Evolutionary conservation across 78 protist species (phyloP), one percentile per base, ranked within the genome.

Genomic region (Dictyostelium purpureum): DNA sequence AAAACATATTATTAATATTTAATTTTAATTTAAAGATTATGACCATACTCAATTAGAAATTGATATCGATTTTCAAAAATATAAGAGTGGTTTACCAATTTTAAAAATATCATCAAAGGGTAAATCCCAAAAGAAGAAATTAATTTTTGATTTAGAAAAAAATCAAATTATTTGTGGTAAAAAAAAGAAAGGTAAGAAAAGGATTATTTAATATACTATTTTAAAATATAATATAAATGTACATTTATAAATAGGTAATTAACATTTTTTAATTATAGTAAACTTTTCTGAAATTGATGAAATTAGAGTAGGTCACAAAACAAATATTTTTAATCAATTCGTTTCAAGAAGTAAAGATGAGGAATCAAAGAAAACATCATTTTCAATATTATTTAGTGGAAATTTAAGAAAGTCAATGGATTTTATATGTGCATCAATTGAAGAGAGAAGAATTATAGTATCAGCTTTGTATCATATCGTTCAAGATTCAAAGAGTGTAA

Each of bases 301-400:
- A 49, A 85, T 85, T 85, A 85, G 92, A 63, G 61, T 85, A 59
- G 92, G 92, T 11, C 92, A 85, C 43, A 85, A 85, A 43, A 85
- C 82, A 28, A 69, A 85, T 45, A 38, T 70, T 45, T 85, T 85
- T 37, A 85, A 85, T 73, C 28, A 37, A 19, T 85, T 21, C 37
- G 28, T 65, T 5, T 16, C 51, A 65, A 56, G 37, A 59, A 67
- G 28, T 12, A 45, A 47, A 16, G 52, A 61, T 77, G 61, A 21
- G 6, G 11, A 42, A 21, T 74, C 77, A 14, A 21, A 51, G 12
- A 24, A 40, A 69, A 24, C n/a, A 43, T 85, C 92, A 59, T 85
- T 85, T 51, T 85, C 92, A 59, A 26, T 85, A n/a, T 40, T 85
- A 52, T 85, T 71, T 51, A 47, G 61, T 70, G 90, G 79, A 24